These are phyloP conservation scores for Neurospora africana DNA, from an alignment of 495 filamentous ascomycete species.

Conservation along the genomic window DNA sequence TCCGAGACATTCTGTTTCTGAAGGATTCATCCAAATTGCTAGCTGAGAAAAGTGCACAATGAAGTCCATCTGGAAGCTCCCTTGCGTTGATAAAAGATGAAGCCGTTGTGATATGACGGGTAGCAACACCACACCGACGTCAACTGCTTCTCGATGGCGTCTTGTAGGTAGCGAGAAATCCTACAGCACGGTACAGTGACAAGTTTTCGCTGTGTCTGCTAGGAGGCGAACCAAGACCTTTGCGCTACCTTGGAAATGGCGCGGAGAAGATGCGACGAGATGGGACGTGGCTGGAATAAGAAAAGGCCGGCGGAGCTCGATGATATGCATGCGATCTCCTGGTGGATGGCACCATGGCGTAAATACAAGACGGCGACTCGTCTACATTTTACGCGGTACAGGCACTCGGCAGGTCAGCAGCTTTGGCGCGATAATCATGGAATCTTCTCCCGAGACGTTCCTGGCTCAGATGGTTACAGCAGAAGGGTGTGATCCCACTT, in stretches of 20 bases:
- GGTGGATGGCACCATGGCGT: conserved; percentile 8
- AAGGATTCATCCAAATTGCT: not conserved
- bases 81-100: not conserved
- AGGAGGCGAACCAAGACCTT: not conserved
- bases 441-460: not conserved
- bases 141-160: not conserved
- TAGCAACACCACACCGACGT: not conserved
- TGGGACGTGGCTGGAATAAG: conserved; percentile 8
- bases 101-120: not conserved
- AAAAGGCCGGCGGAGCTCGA: conserved; percentile 3
- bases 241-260: not conserved
- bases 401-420: not conserved
- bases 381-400: not conserved
- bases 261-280: not conserved
- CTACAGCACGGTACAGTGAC: not conserved
- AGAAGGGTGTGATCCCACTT: not conserved
- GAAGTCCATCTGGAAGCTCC: not conserved
- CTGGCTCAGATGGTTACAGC: not conserved
- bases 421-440: not conserved
- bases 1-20: not conserved
- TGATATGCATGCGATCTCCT: conserved; percentile 13
- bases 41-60: not conserved
- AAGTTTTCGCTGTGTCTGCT: not conserved
- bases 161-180: not conserved
- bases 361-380: conserved; percentile 12